Evolutionary conservation across 306 rosid genomes (phyloP).

Genomic region (Senna siamea): DNA sequence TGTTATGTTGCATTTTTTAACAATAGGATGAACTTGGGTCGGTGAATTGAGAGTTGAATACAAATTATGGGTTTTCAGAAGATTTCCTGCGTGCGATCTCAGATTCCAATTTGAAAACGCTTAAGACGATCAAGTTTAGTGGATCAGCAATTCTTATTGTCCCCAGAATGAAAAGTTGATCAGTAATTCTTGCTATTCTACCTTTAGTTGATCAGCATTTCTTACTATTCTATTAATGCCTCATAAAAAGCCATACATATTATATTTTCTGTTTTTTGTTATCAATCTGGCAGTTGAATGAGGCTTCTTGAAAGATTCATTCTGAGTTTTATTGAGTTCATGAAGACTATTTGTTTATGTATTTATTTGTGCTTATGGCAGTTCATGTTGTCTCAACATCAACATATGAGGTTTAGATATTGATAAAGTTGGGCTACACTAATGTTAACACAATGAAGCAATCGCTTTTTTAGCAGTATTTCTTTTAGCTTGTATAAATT

Average conservation of each 20-base stretch:
- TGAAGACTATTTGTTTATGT: slow-evolving; percentile 1
- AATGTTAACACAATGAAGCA: not conserved
- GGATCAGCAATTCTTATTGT: too few relatives aligned
- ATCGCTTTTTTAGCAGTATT: not conserved
- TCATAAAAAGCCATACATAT: not conserved
- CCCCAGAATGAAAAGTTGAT: not conserved
- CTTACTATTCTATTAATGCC: not conserved
- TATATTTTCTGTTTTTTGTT: not conserved
- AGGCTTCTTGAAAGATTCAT: not conserved
- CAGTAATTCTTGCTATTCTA: not conserved
- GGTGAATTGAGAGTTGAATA: not conserved
- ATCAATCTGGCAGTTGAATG: slow-evolving; percentile 8
- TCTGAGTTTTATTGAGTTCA: slow-evolving; percentile 9
- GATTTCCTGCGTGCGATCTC: not conserved
- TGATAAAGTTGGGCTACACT: not conserved
- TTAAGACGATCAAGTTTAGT: not conserved
- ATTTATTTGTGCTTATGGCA: slow-evolving; percentile 7
- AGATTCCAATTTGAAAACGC: slow-evolving; percentile 5
- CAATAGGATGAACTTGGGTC: not conserved
- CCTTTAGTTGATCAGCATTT: not conserved
- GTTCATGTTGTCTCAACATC: slow-evolving; percentile 3
- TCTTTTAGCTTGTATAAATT: slow-evolving; percentile 1
- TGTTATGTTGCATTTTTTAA: too few relatives aligned
- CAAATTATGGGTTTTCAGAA: slow-evolving; percentile 10
- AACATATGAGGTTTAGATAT: not conserved